Conservation (phyloP, 805 yeast genomes). For the Kurtzmaniella cleridarum region DNA sequence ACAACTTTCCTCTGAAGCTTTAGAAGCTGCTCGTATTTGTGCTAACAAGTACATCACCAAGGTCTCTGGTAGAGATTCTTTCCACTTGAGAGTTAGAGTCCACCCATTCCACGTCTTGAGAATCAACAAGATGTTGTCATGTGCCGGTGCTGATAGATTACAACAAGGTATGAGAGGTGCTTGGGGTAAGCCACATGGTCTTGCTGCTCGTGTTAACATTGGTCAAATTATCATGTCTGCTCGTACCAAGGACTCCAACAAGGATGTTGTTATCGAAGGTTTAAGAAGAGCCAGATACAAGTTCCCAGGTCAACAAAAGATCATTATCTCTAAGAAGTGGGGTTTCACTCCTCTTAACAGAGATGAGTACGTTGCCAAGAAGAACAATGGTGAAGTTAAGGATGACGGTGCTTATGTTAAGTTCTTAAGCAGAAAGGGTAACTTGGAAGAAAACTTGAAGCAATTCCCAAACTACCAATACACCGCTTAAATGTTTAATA, state of each 20-base stretch:
- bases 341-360: slow-evolving; percentile 99
- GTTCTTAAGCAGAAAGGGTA: slow-evolving; percentile 96
- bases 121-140: slow-evolving; percentile 99
- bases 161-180: slow-evolving; percentile 99
- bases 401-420: slow-evolving; percentile 99
- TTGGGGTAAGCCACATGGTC: slow-evolving; percentile 99
- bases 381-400: slow-evolving; percentile 96
- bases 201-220: slow-evolving; percentile 98
- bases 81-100: slow-evolving; percentile 99
- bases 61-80: slow-evolving; percentile 96
- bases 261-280: slow-evolving; percentile 96
- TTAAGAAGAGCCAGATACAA: slow-evolving; percentile 99
- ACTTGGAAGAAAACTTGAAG: slow-evolving; percentile 83
- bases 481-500: slow-evolving; percentile 28
- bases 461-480: slow-evolving; percentile 87
- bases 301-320: slow-evolving; percentile 99
- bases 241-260: slow-evolving; percentile 98
- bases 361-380: slow-evolving; percentile 89
- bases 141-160: slow-evolving; percentile 99
- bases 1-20: slow-evolving; percentile 99
- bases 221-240: slow-evolving; percentile 98
- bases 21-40: slow-evolving; percentile 99
- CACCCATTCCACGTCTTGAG: slow-evolving; percentile 99
- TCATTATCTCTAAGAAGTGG: slow-evolving; percentile 99
- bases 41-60: slow-evolving; percentile 99